Evolutionary conservation across 2,329 filamentous ascomycete genomes (phyloP), one percentile per base, ranked within the genome.

Genomic region (Tolypocladium sp.): DNA sequence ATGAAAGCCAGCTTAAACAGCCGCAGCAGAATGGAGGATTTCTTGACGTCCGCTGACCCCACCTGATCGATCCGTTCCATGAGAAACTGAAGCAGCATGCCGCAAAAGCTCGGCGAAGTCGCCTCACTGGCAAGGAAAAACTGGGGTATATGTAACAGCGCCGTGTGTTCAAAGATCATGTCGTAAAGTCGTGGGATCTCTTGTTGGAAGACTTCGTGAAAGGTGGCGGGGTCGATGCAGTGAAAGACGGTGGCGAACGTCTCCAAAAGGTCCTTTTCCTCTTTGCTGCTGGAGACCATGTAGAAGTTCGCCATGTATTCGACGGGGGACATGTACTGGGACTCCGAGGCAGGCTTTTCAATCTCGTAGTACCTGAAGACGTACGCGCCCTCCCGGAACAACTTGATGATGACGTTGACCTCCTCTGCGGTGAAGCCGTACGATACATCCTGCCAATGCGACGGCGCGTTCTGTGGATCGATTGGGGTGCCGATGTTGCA

Each of bases 1-100:
- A 99, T 99, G 73, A 99, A 99, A 0, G 93, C 96, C 56, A 99
- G 77, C 75, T 99, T 99, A 78, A 97, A 99, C 57, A 99, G 85
- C 58, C 95, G 85, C 56, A 99, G 77, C 40, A 99, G 77, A 55
- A 99, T 96, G 7, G 92, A 93, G 0, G 94, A 93, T 73, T 93
- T 96, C 70, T 91, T 92, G 57, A 94, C 87, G 73, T 99, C 92
- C 9, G 89, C 87, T 0, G 91, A 94, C 27, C 94, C 94, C 51
- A 99, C 92, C 70, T 99, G 90, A 63, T 95, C 90, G 60, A 99
- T 95, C 57, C 91, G 89, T 67, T 93, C 90, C 94, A 99, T 99
- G 61, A 99, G 79, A 70, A 99, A 99, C 64, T 96, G 91, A 55
- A 99, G 78, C 33, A 99, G 85, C 94, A 99, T 97, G 44, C 95